Evolutionary conservation across 2,329 filamentous ascomycete species (phyloP).

Genomic region (Ophiocordyceps camponoti-floridani): DNA sequence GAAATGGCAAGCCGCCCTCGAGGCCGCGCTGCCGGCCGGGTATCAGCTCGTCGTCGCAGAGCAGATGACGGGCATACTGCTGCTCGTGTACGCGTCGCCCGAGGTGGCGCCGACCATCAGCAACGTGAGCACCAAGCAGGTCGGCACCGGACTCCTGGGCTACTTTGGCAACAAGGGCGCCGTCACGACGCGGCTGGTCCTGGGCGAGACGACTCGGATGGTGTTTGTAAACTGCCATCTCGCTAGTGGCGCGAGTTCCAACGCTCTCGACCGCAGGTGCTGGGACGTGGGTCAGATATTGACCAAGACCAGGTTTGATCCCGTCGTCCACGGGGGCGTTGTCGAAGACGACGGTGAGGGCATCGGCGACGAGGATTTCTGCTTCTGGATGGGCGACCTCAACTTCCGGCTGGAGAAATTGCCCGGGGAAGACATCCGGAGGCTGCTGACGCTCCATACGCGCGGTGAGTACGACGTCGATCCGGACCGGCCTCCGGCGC

Average conservation of each 20-base stretch:
- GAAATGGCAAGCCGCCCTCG: slow-evolving; percentile 66
- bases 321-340: slow-evolving; percentile 48
- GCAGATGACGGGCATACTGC: slow-evolving; percentile 70
- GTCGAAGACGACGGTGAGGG: slow-evolving; percentile 45
- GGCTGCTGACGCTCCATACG: slow-evolving; percentile 67
- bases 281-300: slow-evolving; percentile 78
- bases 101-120: slow-evolving; percentile 56
- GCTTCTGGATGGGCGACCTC: slow-evolving; percentile 91
- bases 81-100: slow-evolving; percentile 74
- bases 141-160: slow-evolving; percentile 79
- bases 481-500: slow-evolving; percentile 16
- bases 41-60: slow-evolving; percentile 65
- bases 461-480: slow-evolving; percentile 54
- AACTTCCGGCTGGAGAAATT: slow-evolving; percentile 86
- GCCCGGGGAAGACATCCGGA: slow-evolving; percentile 76
- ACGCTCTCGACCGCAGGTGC: slow-evolving; percentile 63
- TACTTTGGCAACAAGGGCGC: slow-evolving; percentile 96
- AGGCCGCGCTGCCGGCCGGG: slow-evolving; percentile 54
- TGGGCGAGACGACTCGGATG: slow-evolving; percentile 78
- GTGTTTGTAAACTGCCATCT: slow-evolving; percentile 88
- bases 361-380: slow-evolving; percentile 82
- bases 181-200: slow-evolving; percentile 59
- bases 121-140: slow-evolving; percentile 62
- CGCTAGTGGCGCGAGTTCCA: slow-evolving; percentile 66
- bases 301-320: slow-evolving; percentile 58